A percentile compares a stretch with the other conserved stretches of the same genome.
phyloP scores from a whole-genome alignment of 306 rosid species.

The Glycine soja region DNA sequence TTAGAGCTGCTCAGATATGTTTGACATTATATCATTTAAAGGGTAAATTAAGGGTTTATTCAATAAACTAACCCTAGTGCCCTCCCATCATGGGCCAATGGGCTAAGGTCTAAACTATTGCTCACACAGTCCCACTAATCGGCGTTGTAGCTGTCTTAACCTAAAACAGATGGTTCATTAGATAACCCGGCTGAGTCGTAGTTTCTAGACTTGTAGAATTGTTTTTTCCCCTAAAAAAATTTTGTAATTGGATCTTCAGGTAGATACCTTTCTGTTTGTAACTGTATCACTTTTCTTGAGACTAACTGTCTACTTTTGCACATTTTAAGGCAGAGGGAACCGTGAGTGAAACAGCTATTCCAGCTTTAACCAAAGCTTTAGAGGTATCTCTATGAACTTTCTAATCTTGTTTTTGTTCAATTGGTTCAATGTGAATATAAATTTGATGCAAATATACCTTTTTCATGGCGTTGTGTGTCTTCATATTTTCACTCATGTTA shows the following conservation, averaged over 20 bases:
- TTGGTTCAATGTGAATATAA: conserved; percentile 28
- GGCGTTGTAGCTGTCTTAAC: neutral
- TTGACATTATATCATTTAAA: neutral
- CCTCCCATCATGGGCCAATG: neutral
- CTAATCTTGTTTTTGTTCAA: neutral
- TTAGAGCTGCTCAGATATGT: neutral
- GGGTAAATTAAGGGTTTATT: neutral
- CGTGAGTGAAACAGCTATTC: conserved; percentile 69
- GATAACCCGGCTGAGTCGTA: neutral
- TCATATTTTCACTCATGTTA: conserved; percentile 10
- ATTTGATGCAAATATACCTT: conserved; percentile 9
- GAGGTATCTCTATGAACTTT: conserved; percentile 58
- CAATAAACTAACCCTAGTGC: conserved; percentile 9
- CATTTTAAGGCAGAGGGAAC: conserved; percentile 85
- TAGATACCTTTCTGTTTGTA: neutral
- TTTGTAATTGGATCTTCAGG: neutral
- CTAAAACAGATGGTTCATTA: neutral
- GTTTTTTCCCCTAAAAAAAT: neutral
- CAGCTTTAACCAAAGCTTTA: conserved; percentile 64
- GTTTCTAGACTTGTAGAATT: too few species aligned
- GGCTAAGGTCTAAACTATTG: neutral
- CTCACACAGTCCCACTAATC: neutral
- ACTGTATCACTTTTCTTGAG: conserved; percentile 31
- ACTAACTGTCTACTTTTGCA: conserved; percentile 40
- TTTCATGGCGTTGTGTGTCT: conserved; percentile 1